These are phyloP conservation scores for Flaveria brownii DNA, from an alignment of 129 eudicot species.

Conservation along the genomic window DNA sequence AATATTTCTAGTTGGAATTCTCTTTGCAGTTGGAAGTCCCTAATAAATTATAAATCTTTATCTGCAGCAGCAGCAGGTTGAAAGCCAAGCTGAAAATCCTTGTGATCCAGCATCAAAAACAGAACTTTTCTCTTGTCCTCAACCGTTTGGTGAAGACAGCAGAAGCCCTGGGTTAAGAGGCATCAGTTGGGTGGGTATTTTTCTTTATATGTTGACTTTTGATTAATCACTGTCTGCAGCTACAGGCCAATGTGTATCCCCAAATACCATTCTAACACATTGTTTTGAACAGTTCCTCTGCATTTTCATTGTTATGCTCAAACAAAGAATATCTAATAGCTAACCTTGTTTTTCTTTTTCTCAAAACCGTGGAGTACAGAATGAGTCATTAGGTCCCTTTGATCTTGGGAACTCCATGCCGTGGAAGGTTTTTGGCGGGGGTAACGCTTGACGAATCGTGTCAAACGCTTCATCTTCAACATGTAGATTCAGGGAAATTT, in stretches of 20 bases:
- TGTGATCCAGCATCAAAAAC: conserved; percentile 43
- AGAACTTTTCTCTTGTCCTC: conserved; percentile 37
- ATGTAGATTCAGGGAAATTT: conserved; percentile 25
- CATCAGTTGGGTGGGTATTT: conserved; percentile 54
- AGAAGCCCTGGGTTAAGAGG: conserved; percentile 50
- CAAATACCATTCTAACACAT: neutral
- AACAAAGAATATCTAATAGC: neutral
- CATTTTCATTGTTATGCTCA: neutral
- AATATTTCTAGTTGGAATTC: neutral
- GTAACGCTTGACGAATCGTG: conserved; percentile 27
- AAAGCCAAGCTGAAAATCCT: conserved; percentile 31
- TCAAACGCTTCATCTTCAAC: conserved; percentile 12
- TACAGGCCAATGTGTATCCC: no score
- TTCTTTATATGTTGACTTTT: neutral
- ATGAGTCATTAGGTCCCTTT: conserved; percentile 59
- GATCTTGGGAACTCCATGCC: conserved; percentile 48
- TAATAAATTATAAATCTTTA: conserved; percentile 15
- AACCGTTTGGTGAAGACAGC: conserved; percentile 45
- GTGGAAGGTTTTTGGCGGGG: conserved; percentile 35
- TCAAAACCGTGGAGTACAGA: conserved; percentile 38
- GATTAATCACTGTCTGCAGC: neutral
- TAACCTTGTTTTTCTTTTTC: conserved; percentile 21
- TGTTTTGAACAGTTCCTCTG: neutral
- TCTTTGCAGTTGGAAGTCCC: neutral
- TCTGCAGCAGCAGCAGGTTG: conserved; percentile 30